Conservation (phyloP, 176 grass and related monocot species). For the Bolboschoenus planiculmis region DNA sequence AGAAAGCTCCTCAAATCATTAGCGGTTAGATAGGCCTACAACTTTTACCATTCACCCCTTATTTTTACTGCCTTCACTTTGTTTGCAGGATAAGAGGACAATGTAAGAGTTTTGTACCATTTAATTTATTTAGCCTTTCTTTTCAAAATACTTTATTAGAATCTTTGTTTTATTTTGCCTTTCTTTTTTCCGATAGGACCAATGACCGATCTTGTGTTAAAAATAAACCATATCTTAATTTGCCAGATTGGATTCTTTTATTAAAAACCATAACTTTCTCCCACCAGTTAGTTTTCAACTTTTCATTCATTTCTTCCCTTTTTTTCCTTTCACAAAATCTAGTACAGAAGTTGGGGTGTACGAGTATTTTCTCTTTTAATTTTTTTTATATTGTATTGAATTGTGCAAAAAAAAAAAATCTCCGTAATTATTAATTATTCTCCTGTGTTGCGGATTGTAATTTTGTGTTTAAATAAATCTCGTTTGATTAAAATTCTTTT, state of each 20-base stretch:
- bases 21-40: conserved; percentile 16
- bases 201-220: neutral
- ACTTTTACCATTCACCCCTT: neutral
- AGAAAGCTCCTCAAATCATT: conserved; percentile 21
- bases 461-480: no score
- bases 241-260: neutral
- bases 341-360: no score
- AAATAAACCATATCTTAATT: neutral
- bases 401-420: no score
- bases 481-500: no score
- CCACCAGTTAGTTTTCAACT: no score
- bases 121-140: neutral
- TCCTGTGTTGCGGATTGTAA: no score
- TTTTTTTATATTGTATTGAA: no score
- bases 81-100: neutral
- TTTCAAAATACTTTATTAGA: neutral
- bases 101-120: neutral
- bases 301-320: no score
- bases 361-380: no score
- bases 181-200: neutral
- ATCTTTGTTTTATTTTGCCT: neutral
- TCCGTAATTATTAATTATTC: no score
- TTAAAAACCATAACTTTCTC: neutral
- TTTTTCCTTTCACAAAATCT: no score
- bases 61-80: neutral